Conservation (phyloP, 257 asterid genomes). For the Jacaranda mimosifolia region DNA sequence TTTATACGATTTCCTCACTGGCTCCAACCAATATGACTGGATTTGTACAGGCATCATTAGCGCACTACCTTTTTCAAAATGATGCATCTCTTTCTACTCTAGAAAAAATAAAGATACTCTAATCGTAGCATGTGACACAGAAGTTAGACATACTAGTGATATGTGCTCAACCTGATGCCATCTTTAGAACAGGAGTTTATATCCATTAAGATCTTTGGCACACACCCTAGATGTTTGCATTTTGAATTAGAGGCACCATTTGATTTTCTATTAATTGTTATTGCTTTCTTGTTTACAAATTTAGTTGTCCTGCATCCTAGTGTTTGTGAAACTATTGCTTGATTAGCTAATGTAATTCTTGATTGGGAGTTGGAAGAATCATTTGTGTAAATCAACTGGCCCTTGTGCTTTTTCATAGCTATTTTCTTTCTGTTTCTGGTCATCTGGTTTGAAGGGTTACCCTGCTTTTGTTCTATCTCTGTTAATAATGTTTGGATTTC, state of each 20-base stretch:
- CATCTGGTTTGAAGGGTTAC: neutral
- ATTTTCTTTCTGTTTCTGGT: neutral
- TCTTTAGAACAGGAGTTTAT: neutral
- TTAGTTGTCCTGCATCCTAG: neutral
- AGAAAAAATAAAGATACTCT: conserved; percentile 9
- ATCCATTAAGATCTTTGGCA: conserved; percentile 2
- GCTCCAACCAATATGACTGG: neutral
- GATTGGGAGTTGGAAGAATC: no score
- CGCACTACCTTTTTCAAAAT: conserved; percentile 3
- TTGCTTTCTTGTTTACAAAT: neutral
- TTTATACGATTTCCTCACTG: neutral
- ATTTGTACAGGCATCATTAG: neutral
- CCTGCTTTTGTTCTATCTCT: neutral
- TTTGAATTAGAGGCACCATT: conserved; percentile 1
- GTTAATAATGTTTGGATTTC: neutral
- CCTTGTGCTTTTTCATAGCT: no score
- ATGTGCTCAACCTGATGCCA: neutral
- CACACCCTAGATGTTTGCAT: neutral
- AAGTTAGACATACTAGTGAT: neutral
- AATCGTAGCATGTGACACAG: neutral
- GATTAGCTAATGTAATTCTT: neutral
- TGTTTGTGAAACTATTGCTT: neutral
- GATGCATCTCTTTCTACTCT: neutral
- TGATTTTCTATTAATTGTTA: neutral
- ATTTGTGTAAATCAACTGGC: no score